Conservation (phyloP, 2,329 filamentous ascomycete genomes). For the Fusarium sp. region DNA sequence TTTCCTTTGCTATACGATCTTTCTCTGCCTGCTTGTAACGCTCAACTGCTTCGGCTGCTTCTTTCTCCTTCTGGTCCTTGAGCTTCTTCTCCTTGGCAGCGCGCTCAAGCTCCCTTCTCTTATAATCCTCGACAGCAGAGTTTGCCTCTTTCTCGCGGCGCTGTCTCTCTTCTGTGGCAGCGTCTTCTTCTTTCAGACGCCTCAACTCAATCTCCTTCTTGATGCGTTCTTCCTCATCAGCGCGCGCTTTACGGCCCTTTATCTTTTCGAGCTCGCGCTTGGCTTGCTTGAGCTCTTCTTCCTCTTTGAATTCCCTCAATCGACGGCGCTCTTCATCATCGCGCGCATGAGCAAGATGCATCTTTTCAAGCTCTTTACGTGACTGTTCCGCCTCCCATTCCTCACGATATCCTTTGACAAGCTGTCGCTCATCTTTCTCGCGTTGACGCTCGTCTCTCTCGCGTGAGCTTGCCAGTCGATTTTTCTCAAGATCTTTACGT, state of each 20-base stretch:
- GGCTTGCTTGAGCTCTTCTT: conserved; percentile 60
- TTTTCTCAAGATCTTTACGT: conserved; percentile 55
- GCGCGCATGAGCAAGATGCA: conserved; percentile 37
- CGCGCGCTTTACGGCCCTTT: conserved; percentile 55
- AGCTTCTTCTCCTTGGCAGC: conserved; percentile 57
- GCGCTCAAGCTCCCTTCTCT: conserved; percentile 56
- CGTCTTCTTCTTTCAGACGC: conserved; percentile 59
- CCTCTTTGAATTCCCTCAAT: conserved; percentile 50
- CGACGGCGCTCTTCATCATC: conserved; percentile 49
- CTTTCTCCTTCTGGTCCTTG: conserved; percentile 59
- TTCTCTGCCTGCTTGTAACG: conserved; percentile 60
- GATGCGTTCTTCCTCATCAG: conserved; percentile 61
- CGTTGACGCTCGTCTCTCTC: conserved; percentile 48
- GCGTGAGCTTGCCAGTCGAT: conserved; percentile 54
- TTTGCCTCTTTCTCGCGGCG: conserved; percentile 57
- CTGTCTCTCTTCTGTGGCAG: conserved; percentile 43
- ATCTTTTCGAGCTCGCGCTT: conserved; percentile 60
- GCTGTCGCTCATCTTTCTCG: conserved; percentile 14
- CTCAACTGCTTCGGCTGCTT: conserved; percentile 60
- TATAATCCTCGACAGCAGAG: conserved; percentile 62
- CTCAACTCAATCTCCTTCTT: conserved; percentile 61
- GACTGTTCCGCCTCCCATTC: conserved; percentile 49
- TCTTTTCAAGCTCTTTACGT: conserved; percentile 37
- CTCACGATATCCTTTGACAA: conserved; percentile 53
- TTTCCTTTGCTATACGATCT: conserved; percentile 55